Evolutionary conservation across 2,329 filamentous ascomycete genomes (phyloP).

Genomic region (Lomentospora prolificans): DNA sequence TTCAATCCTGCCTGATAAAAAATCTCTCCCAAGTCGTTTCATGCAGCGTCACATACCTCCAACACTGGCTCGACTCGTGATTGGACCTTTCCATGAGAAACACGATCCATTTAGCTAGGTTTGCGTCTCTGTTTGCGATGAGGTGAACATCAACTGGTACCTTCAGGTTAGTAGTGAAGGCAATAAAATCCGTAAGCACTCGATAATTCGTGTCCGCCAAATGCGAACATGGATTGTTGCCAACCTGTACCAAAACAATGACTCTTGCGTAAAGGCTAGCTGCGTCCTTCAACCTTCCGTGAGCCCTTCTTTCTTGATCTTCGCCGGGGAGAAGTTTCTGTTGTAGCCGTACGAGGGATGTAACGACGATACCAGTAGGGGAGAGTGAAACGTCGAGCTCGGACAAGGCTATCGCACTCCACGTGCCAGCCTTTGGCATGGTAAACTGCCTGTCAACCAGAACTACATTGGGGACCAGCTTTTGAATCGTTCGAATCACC

Average conservation of each 20-base stretch:
- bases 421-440: not conserved
- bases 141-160: conserved; percentile 31
- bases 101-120: conserved; percentile 45
- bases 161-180: conserved; percentile 33
- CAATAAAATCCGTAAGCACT: conserved; percentile 39
- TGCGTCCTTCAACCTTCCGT: conserved; percentile 42
- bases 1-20: conserved; percentile 26
- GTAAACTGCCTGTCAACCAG: conserved; percentile 8
- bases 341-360: conserved; percentile 60
- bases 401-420: conserved; percentile 23
- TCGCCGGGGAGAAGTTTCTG: conserved; percentile 56
- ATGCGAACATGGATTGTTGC: conserved; percentile 29
- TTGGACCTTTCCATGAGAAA: conserved; percentile 38
- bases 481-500: conserved; percentile 7
- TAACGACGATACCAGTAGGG: conserved; percentile 53
- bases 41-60: conserved; percentile 24
- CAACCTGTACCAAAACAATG: conserved; percentile 56
- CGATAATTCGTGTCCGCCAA: conserved; percentile 29
- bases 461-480: conserved; percentile 5
- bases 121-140: conserved; percentile 38
- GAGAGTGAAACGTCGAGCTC: conserved; percentile 59
- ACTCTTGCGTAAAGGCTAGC: conserved; percentile 56
- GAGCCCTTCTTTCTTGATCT: conserved; percentile 34
- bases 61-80: conserved; percentile 16
- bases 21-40: conserved; percentile 31